These are phyloP conservation scores for Moesziomyces parantarcticus DNA, from an alignment of 1,284 basidiomycete species.

Conservation along the genomic window DNA sequence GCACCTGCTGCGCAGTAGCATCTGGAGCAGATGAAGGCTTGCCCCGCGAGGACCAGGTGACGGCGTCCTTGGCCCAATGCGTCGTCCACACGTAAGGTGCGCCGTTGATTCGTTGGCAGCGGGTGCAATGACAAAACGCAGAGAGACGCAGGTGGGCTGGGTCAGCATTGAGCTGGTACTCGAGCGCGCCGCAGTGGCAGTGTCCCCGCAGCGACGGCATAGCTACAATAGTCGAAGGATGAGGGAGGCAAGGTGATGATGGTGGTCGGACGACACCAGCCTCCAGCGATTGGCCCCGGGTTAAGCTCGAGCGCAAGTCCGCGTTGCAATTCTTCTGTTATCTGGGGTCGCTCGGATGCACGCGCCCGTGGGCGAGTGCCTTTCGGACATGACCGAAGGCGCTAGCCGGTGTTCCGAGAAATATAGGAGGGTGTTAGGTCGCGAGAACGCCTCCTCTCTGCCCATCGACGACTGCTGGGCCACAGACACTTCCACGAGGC, in stretches of 20 bases:
- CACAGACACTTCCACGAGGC: no score
- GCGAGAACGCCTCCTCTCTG: no score
- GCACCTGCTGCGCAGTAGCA: constrained; percentile 15
- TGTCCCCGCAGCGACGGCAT: constrained; percentile 41
- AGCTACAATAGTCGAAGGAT: background rate
- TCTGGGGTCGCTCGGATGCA: constrained; percentile 3
- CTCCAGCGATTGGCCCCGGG: background rate
- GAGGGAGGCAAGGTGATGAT: constrained; percentile 5
- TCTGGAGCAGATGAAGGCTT: background rate
- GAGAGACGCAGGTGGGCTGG: constrained; percentile 43
- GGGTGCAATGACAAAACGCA: constrained; percentile 59
- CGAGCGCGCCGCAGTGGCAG: constrained; percentile 50
- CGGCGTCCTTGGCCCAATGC: constrained; percentile 53
- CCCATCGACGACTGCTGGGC: no score
- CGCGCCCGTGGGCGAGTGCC: background rate
- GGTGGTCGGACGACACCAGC: constrained; percentile 16
- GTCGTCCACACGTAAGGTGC: constrained; percentile 59
- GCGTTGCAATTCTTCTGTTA: background rate
- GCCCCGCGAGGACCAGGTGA: constrained; percentile 45
- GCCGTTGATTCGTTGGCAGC: constrained; percentile 60
- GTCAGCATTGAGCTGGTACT: constrained; percentile 26
- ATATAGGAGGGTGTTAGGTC: no score
- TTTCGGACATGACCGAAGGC: constrained; percentile 14
- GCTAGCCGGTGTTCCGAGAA: no score
- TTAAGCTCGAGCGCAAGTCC: background rate